phyloP scores from a whole-genome alignment of 2,329 filamentous ascomycete species.

The Sarocladiaceae sp. region DNA sequence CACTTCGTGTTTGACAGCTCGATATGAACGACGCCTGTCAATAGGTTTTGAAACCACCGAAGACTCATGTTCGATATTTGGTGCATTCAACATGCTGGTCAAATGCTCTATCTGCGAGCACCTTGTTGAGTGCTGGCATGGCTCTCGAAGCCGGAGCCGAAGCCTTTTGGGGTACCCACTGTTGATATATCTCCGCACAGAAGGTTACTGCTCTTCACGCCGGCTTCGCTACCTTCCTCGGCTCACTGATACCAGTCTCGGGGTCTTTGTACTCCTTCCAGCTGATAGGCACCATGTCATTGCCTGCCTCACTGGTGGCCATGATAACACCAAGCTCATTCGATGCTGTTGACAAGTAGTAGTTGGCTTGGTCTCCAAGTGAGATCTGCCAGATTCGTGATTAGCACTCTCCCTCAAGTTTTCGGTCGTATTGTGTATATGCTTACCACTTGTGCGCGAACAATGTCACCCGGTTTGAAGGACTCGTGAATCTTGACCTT shows the following conservation, averaged over 20 bases:
- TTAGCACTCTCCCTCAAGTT: no score
- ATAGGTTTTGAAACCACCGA: not conserved
- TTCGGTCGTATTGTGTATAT: no score
- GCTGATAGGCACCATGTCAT: constrained; percentile 86
- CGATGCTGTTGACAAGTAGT: constrained; percentile 87
- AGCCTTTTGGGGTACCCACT: no score
- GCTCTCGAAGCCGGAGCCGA: no score
- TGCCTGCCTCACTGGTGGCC: constrained; percentile 82
- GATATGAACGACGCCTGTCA: not conserved
- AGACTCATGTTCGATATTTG: not conserved
- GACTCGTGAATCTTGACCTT: constrained; percentile 86
- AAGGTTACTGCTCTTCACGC: constrained; percentile 50
- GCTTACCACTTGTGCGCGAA: constrained; percentile 76
- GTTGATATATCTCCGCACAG: no score
- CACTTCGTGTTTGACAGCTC: no score
- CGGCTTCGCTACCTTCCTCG: constrained; percentile 90
- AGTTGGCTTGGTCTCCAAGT: constrained; percentile 88
- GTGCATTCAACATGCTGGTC: not conserved
- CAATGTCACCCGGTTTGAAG: constrained; percentile 89
- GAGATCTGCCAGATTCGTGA: constrained; percentile 65
- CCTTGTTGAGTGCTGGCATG: no score
- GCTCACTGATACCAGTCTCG: constrained; percentile 70
- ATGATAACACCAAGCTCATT: constrained; percentile 94
- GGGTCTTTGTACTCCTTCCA: constrained; percentile 94
- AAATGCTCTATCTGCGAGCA: no score